These are phyloP conservation scores for Pseudocercospora pini-densiflorae DNA, from an alignment of 2,329 filamentous ascomycete genomes.

Conservation along the genomic window DNA sequence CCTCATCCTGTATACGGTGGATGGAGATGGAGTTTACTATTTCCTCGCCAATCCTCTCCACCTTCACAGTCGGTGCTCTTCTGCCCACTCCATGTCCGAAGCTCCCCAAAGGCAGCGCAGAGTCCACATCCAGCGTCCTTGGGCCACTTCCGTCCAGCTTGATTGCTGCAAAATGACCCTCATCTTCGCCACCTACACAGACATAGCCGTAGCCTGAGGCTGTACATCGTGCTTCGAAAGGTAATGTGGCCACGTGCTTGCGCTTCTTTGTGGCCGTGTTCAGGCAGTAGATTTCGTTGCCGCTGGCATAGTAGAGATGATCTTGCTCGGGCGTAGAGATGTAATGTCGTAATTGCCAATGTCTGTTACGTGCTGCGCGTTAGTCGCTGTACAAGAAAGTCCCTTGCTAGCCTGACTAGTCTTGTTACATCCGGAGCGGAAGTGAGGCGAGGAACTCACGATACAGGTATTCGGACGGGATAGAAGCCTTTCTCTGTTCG, in stretches of 20 bases:
- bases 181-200: slow-evolving; percentile 82
- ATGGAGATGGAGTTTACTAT: slow-evolving; percentile 72
- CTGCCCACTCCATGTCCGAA: slow-evolving; percentile 20
- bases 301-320: slow-evolving; percentile 83
- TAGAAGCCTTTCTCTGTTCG: slow-evolving; percentile 51
- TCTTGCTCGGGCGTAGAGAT: slow-evolving; percentile 80
- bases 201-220: slow-evolving; percentile 87
- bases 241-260: slow-evolving; percentile 72
- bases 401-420: not conserved
- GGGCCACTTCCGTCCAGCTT: slow-evolving; percentile 54
- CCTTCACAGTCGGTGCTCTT: slow-evolving; percentile 51
- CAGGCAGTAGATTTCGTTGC: slow-evolving; percentile 62
- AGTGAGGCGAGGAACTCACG: slow-evolving; percentile 47
- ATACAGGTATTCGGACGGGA: slow-evolving; percentile 53
- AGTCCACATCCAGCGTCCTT: slow-evolving; percentile 59
- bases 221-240: slow-evolving; percentile 77
- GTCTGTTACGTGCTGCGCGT: slow-evolving; percentile 54
- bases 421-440: slow-evolving; percentile 37
- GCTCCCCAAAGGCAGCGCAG: slow-evolving; percentile 58
- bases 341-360: slow-evolving; percentile 88
- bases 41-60: slow-evolving; percentile 64
- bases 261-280: slow-evolving; percentile 72
- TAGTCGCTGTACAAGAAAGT: not conserved
- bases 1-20: slow-evolving; percentile 62
- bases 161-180: slow-evolving; percentile 84